Evolutionary conservation across 2,329 filamentous ascomycete genomes (phyloP).

Genomic region (Xenoacremonium recifei): DNA sequence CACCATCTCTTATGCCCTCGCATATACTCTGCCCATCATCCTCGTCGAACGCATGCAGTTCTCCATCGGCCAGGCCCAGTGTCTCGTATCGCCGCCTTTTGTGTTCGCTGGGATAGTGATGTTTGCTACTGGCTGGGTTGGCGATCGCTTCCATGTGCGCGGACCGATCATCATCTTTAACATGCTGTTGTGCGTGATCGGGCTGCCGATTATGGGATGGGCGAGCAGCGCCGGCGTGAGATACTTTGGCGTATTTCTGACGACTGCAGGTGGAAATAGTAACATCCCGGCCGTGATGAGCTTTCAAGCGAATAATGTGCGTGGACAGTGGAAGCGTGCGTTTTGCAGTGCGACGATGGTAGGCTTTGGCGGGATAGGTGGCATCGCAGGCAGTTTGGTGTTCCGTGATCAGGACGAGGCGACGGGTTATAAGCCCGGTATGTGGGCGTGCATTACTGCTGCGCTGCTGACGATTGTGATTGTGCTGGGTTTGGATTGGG

Average conservation of each 20-base stretch:
- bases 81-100: conserved; percentile 70
- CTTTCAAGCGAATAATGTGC: conserved; percentile 85
- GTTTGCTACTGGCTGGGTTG: conserved; percentile 57
- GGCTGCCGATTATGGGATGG: conserved; percentile 72
- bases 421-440: conserved; percentile 52
- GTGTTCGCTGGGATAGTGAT: conserved; percentile 63
- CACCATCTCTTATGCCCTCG: conserved; percentile 71
- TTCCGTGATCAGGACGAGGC: conserved; percentile 59
- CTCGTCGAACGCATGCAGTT: conserved; percentile 64
- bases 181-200: conserved; percentile 64
- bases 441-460: conserved; percentile 55
- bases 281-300: conserved; percentile 75
- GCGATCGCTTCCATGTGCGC: conserved; percentile 65
- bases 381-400: conserved; percentile 72
- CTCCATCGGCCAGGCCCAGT: conserved; percentile 61
- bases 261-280: conserved; percentile 73
- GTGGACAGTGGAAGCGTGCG: conserved; percentile 85
- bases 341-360: conserved; percentile 75
- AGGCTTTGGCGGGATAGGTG: conserved; percentile 73
- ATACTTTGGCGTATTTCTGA: conserved; percentile 74
- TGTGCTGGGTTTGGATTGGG: conserved; percentile 39
- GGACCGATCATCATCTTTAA: conserved; percentile 67
- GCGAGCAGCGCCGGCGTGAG: conserved; percentile 52
- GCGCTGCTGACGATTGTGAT: conserved; percentile 45
- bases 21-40: conserved; percentile 78